A percentile compares a stretch with the other conserved stretches of the same genome.
phyloP scores from a whole-genome alignment of 257 asterid species.

The Henckelia pumila region DNA sequence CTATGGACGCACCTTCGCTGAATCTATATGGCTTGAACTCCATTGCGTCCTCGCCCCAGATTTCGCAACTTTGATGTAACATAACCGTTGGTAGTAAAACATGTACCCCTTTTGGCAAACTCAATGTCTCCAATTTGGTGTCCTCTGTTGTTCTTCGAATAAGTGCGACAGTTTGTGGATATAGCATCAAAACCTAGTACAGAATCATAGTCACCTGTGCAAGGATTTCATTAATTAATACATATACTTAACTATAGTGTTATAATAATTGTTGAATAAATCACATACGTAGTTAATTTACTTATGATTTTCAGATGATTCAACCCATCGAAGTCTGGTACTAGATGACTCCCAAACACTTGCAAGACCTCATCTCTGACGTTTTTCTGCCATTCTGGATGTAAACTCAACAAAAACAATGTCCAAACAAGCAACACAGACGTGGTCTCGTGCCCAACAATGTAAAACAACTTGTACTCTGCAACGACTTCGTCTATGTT shows the following conservation, averaged over 20 bases:
- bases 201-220: neutral
- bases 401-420: neutral
- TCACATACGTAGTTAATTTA: too few relatives aligned
- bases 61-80: neutral
- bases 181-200: neutral
- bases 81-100: neutral
- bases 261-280: too few relatives aligned
- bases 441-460: neutral
- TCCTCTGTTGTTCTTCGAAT: neutral
- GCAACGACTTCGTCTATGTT: neutral
- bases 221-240: too few relatives aligned
- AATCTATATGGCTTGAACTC: neutral
- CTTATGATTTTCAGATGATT: neutral
- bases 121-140: neutral
- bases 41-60: neutral
- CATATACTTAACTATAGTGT: too few relatives aligned
- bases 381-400: neutral
- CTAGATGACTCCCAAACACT: neutral
- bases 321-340: neutral
- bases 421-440: neutral
- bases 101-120: neutral
- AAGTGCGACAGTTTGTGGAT: neutral
- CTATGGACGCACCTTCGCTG: neutral
- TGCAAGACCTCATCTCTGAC: neutral
- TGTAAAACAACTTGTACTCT: neutral